Percentiles rank a stretch among this genome's conserved stretches.
phyloP scores from a whole-genome alignment of 306 rosid species.

The Macrotyloma uniflorum region DNA sequence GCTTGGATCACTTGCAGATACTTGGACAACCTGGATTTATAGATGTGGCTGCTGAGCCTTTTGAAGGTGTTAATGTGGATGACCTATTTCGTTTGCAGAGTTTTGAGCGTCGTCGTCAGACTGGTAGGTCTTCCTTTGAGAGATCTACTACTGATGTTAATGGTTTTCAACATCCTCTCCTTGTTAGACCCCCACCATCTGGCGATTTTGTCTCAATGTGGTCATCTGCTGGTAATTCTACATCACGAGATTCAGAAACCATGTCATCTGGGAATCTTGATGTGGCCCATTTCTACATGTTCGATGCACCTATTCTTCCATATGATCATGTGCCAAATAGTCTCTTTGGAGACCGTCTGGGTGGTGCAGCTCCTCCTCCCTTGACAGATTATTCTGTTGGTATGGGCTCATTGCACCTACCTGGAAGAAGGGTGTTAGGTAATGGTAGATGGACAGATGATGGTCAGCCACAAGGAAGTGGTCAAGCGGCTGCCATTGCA shows the following conservation, averaged over 20 bases:
- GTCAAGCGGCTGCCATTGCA: constrained; percentile 84
- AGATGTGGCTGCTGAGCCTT: constrained; percentile 95
- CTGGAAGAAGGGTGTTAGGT: constrained; percentile 83
- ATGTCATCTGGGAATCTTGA: constrained; percentile 82
- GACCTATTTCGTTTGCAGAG: constrained; percentile 90
- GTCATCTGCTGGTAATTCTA: constrained; percentile 72
- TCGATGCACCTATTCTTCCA: constrained; percentile 93
- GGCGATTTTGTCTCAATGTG: constrained; percentile 82
- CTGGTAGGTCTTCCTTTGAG: constrained; percentile 90
- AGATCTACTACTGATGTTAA: constrained; percentile 80
- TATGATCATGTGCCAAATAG: constrained; percentile 71
- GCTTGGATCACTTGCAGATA: constrained; percentile 92
- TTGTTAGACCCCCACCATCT: constrained; percentile 76
- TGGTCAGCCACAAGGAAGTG: constrained; percentile 93
- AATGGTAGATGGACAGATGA: constrained; percentile 99
- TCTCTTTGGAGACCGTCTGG: constrained; percentile 84
- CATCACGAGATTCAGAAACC: constrained; percentile 74
- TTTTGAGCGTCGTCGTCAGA: constrained; percentile 94
- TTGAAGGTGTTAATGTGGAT: constrained; percentile 96
- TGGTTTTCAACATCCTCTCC: constrained; percentile 98
- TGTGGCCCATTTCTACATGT: constrained; percentile 90
- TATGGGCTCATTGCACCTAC: constrained; percentile 82
- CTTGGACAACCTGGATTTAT: constrained; percentile 94
- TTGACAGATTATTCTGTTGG: constrained; percentile 95
- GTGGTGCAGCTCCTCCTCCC: constrained; percentile 91